These are phyloP conservation scores for Hyaloraphidium curvatum DNA, from an alignment of 192 early-diverging fungal species.

Conservation along the genomic window DNA sequence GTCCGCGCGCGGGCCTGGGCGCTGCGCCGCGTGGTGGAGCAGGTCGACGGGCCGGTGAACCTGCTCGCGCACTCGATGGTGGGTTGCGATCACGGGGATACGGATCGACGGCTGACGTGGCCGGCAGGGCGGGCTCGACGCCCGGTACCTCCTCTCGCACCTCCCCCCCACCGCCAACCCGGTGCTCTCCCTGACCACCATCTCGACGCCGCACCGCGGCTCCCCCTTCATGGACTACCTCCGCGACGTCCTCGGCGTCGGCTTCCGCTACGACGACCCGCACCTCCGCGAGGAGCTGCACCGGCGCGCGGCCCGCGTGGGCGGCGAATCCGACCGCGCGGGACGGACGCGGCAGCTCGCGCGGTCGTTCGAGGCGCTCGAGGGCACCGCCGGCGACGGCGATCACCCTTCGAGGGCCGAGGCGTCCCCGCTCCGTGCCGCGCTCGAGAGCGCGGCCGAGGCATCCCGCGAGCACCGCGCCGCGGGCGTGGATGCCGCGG, in stretches of 20 bases:
- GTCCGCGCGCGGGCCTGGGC: conserved; percentile 54
- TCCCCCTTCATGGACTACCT: conserved; percentile 89
- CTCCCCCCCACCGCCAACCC: conserved; percentile 28
- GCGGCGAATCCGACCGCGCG: not conserved
- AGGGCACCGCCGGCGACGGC: too few species aligned
- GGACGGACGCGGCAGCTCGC: too few species aligned
- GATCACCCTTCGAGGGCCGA: too few species aligned
- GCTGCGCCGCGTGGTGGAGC: conserved; percentile 34
- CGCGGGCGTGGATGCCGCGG: conserved; percentile 6
- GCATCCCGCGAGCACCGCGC: conserved; percentile 15
- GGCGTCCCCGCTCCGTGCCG: not conserved
- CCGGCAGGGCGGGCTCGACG: conserved; percentile 71
- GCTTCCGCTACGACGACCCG: conserved; percentile 18
- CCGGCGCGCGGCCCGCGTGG: not conserved
- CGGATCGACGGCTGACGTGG: not conserved
- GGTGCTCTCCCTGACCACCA: conserved; percentile 66
- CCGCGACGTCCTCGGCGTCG: conserved; percentile 65
- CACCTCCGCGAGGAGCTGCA: conserved; percentile 2
- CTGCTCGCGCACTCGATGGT: conserved; percentile 88
- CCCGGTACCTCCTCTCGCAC: conserved; percentile 76
- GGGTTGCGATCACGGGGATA: conserved; percentile 4
- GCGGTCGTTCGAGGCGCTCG: too few species aligned
- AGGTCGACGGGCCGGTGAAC: conserved; percentile 41
- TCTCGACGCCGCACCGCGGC: conserved; percentile 88
- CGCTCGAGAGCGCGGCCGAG: conserved; percentile 2